A percentile compares a stretch with the other conserved stretches of the same genome.
These are phyloP conservation scores for Akanthomyces lecanii DNA, from an alignment of 2,329 filamentous ascomycete genomes.

Conservation along the genomic window DNA sequence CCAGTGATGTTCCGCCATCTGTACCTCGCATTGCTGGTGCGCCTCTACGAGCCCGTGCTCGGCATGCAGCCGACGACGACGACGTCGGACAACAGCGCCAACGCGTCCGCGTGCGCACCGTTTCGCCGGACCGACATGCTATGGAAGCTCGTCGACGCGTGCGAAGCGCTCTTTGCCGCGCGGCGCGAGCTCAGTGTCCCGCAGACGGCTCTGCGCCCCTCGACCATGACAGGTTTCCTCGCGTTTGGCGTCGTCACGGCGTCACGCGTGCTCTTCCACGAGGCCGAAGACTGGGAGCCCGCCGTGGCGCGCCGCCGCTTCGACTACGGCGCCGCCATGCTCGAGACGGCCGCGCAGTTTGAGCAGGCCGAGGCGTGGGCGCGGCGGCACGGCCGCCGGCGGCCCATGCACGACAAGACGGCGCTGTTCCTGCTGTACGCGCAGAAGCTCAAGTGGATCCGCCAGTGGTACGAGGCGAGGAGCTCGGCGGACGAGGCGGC, in stretches of 20 bases:
- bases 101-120: not conserved
- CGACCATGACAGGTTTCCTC: constrained; percentile 12
- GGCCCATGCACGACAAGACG: not conserved
- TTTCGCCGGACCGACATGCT: constrained; percentile 14
- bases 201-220: constrained; percentile 1
- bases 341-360: not conserved
- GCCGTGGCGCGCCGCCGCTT: constrained; percentile 4
- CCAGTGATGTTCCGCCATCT: constrained; percentile 19
- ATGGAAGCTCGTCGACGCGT: constrained; percentile 12
- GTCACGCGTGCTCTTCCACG: constrained; percentile 13
- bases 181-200: not conserved
- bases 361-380: constrained; percentile 8
- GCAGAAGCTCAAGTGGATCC: constrained; percentile 7
- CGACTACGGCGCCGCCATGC: constrained; percentile 1
- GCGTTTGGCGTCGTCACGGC: constrained; percentile 7
- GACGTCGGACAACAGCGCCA: not conserved
- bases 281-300: constrained; percentile 11
- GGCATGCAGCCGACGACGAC: constrained; percentile 21
- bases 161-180: not conserved
- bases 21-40: constrained; percentile 25
- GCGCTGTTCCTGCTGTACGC: not conserved
- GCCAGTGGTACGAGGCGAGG: constrained; percentile 7
- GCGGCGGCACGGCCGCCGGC: not conserved
- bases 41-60: constrained; percentile 30
- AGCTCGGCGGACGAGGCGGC: not conserved